Base-by-base conservation (phyloP, 106 monocot genomes). In the Amphibolis antarctica region DNA sequence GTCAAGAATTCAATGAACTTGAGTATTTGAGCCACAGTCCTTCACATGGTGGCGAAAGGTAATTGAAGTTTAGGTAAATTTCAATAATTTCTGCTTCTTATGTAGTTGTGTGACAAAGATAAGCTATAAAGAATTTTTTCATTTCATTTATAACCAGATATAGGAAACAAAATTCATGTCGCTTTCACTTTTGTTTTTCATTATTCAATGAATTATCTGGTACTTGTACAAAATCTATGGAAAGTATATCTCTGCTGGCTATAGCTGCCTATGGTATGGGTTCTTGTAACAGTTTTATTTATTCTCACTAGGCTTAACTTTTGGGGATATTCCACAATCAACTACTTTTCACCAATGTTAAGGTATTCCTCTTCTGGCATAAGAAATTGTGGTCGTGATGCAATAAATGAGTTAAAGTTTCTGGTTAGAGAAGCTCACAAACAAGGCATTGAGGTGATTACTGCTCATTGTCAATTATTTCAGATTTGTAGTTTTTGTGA, bases 241-340 rank as follows among this genome's bases (percentile, higher is more conserved):
- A 14, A 30, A 9, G 49, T 44, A 10, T 25, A 43, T 22, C 26
- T 31, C 28, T 30, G 14, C 44, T 54, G 14, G 36, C 36, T 42
- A 10, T 11, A n/a, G 29, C 29, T 1, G 7, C 42, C 60, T 42
- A 25, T 21, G 4, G 18, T 55, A 55, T 25, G 10, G 18, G 21
- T 55, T 55, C 5, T 42, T 47, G 1, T 45, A 22, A 46, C 63
- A 44, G 61, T 42, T 42, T 42, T 42, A 60, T 50, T 52, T 51
- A 5, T 23, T 66, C 53, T 52, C 21, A 15, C 28, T 70, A 89
- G 93, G 77, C 26, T 88, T 44, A 93, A 93, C 65, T 93, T 81
- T 30, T 88, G 93, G 88, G 93, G 93, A 67, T 93, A 93, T 52
- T 93, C 93, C 51, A 89, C 93, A 11, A 53, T 93, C 56, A 93